These are phyloP conservation scores for Papiliotrema terrestris DNA, from an alignment of 1,284 basidiomycete genomes.

Conservation along the genomic window DNA sequence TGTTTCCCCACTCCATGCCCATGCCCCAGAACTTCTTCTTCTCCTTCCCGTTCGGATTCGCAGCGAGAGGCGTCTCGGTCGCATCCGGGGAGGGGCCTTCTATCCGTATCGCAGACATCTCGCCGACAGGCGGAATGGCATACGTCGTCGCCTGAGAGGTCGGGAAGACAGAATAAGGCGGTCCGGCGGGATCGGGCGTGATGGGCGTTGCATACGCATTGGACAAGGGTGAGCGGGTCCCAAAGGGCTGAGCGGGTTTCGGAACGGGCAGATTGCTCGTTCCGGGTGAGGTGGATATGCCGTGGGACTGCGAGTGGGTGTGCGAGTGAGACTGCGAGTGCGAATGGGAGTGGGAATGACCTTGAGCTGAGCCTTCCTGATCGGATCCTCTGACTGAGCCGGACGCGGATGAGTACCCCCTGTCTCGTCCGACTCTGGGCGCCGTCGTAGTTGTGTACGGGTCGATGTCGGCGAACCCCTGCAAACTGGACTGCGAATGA, in stretches of 20 bases:
- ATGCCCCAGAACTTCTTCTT: constrained; percentile 37
- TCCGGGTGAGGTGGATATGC: constrained; percentile 6
- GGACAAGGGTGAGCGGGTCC: constrained; percentile 11
- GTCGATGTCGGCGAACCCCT: constrained; percentile 5
- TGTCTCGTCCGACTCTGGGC: constrained; percentile 16
- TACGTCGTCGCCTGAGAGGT: not conserved
- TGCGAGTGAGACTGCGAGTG: not conserved
- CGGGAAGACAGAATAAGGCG: not conserved
- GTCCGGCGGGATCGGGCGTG: not conserved
- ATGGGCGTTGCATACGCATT: constrained; percentile 10
- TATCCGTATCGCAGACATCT: constrained; percentile 6
- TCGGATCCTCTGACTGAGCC: constrained; percentile 16
- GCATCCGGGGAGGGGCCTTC: constrained; percentile 3
- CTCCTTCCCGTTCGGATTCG: constrained; percentile 21
- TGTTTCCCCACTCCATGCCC: constrained; percentile 11
- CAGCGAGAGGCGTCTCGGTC: constrained; percentile 3
- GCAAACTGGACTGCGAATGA: constrained; percentile 23
- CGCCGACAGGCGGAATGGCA: constrained; percentile 1
- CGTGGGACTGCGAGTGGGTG: constrained; percentile 12
- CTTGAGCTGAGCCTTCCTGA: constrained; percentile 12
- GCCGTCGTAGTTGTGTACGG: not conserved
- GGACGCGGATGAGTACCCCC: constrained; percentile 17
- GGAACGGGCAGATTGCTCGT: constrained; percentile 2
- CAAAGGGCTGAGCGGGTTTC: constrained; percentile 8
- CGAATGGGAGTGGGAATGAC: not conserved